Evolutionary conservation across 78 protist genomes (phyloP).

Genomic region (Cavenderia fasciculata): DNA sequence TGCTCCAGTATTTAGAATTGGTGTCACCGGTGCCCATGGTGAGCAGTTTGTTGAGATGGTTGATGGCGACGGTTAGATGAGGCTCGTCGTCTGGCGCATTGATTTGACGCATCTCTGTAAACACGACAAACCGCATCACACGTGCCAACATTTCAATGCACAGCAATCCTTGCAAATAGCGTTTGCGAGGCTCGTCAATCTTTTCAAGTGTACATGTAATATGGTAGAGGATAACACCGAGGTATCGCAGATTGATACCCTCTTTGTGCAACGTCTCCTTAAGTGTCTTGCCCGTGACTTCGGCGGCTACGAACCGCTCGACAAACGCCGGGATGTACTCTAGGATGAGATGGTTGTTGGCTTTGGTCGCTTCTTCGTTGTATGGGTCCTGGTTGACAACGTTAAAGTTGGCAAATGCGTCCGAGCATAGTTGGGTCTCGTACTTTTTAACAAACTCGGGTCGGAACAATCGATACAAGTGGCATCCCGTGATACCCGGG

Average conservation of each 20-base stretch:
- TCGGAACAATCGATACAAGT: conserved; percentile 62
- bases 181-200: neutral
- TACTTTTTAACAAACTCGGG: conserved; percentile 75
- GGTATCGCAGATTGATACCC: conserved; percentile 65
- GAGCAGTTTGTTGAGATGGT: conserved; percentile 17
- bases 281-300: conserved; percentile 17
- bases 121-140: conserved; percentile 26
- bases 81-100: conserved; percentile 35
- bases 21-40: neutral
- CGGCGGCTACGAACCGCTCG: neutral
- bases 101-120: conserved; percentile 59
- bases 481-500: conserved; percentile 52
- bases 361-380: conserved; percentile 33
- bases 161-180: conserved; percentile 1
- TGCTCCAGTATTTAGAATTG: conserved; percentile 18
- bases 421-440: conserved; percentile 56
- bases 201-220: neutral
- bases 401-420: conserved; percentile 67
- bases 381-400: conserved; percentile 2
- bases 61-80: conserved; percentile 14
- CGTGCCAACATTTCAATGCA: conserved; percentile 48
- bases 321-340: conserved; percentile 13
- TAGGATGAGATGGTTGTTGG: conserved; percentile 20
- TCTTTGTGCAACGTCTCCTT: conserved; percentile 37
- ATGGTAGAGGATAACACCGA: conserved; percentile 21